A percentile compares a stretch with the other conserved stretches of the same genome.
These are phyloP conservation scores for Psilocybe sp. DNA, from an alignment of 768 basidiomycete genomes.

Conservation along the genomic window DNA sequence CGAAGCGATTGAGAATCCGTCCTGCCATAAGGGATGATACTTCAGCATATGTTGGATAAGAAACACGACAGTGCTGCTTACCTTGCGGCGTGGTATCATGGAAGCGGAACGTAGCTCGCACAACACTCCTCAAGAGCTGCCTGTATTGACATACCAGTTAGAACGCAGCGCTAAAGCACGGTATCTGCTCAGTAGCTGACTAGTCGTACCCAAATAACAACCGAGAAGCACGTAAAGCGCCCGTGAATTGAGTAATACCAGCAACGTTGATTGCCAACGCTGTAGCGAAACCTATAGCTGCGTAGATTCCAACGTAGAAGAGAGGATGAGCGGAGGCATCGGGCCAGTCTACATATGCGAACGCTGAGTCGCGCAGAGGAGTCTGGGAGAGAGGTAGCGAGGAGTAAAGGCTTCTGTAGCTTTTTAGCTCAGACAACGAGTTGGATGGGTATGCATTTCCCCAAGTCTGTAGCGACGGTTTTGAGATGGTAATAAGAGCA, in stretches of 20 bases:
- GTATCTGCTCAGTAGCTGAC: no score
- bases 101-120: conserved; percentile 82
- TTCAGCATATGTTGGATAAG: no score
- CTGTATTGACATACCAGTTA: conserved; percentile 31
- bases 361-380: conserved; percentile 17
- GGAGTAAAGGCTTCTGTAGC: conserved; percentile 18
- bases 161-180: conserved; percentile 53
- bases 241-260: conserved; percentile 50
- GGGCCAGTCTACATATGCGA: conserved; percentile 33
- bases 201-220: conserved; percentile 31
- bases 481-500: conserved; percentile 3
- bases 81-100: conserved; percentile 81
- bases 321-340: conserved; percentile 54
- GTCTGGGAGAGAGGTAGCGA: conserved; percentile 15
- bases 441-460: conserved; percentile 33
- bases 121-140: conserved; percentile 63
- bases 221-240: conserved; percentile 40
- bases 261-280: conserved; percentile 44
- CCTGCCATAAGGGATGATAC: no score
- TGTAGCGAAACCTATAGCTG: conserved; percentile 47
- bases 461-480: conserved; percentile 26
- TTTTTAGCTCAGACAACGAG: conserved; percentile 34
- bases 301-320: conserved; percentile 63
- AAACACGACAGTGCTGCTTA: background rate
- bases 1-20: conserved; percentile 85